Evolutionary conservation across 2,329 filamentous ascomycete genomes (phyloP).

Genomic region (Fusarium sp.): DNA sequence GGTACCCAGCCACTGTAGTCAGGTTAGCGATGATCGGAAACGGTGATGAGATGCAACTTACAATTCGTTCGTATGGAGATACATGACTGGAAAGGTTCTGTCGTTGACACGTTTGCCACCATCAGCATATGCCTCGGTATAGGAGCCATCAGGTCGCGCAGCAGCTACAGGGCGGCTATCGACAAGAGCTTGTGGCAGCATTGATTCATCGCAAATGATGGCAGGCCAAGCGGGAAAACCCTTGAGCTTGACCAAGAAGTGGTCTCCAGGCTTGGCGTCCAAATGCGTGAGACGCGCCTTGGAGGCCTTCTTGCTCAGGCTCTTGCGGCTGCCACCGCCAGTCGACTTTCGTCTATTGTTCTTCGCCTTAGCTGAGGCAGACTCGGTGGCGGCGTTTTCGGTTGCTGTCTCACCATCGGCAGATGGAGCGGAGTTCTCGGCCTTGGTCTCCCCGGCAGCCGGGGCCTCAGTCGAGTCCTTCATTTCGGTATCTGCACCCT

Average conservation of each 20-base stretch:
- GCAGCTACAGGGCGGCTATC: slow-evolving; percentile 85
- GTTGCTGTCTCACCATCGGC: slow-evolving; percentile 40
- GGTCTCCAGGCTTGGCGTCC: slow-evolving; percentile 87
- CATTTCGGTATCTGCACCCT: slow-evolving; percentile 62
- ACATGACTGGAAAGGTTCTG: slow-evolving; percentile 94
- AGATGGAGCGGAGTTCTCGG: slow-evolving; percentile 36
- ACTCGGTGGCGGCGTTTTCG: slow-evolving; percentile 40
- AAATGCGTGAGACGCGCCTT: slow-evolving; percentile 74
- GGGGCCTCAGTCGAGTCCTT: slow-evolving; percentile 47
- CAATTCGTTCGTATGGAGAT: slow-evolving; percentile 95
- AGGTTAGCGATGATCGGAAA: slow-evolving; percentile 11
- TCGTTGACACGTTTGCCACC: slow-evolving; percentile 86
- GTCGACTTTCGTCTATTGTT: slow-evolving; percentile 79
- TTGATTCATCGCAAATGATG: slow-evolving; percentile 91
- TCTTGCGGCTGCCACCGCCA: slow-evolving; percentile 75
- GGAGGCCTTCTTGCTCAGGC: slow-evolving; percentile 86
- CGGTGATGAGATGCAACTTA: slow-evolving; percentile 60
- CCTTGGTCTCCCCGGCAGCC: slow-evolving; percentile 42
- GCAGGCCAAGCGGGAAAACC: slow-evolving; percentile 95
- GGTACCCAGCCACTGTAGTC: slow-evolving; percentile 82
- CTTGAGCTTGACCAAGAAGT: slow-evolving; percentile 92
- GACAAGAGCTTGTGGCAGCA: slow-evolving; percentile 83
- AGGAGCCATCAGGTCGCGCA: slow-evolving; percentile 81
- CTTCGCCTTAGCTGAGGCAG: slow-evolving; percentile 43
- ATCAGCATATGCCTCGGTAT: slow-evolving; percentile 85